These are phyloP conservation scores for Ganoderma resinaceum DNA, from an alignment of 1,284 basidiomycete species.

Conservation along the genomic window DNA sequence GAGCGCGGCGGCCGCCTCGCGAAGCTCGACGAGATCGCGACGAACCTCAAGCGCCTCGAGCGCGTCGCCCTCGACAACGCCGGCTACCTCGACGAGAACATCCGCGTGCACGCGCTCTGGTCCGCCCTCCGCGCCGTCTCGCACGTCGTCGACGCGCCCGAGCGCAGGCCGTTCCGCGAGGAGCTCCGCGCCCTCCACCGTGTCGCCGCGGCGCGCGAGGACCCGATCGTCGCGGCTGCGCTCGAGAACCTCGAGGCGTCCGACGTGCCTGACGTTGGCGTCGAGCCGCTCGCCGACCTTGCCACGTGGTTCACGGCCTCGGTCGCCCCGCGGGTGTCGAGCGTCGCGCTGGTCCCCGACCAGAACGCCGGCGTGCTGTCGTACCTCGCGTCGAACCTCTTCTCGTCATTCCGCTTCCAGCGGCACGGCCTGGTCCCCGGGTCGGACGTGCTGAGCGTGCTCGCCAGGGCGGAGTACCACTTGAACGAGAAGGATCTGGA, in stretches of 20 bases:
- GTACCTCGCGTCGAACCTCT: slow-evolving; percentile 82
- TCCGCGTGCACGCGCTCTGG: slow-evolving; percentile 86
- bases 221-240: slow-evolving; percentile 70
- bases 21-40: slow-evolving; percentile 93
- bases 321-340: slow-evolving; percentile 86
- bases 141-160: slow-evolving; percentile 61
- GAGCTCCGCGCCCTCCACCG: slow-evolving; percentile 87
- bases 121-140: slow-evolving; percentile 71
- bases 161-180: slow-evolving; percentile 85
- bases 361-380: slow-evolving; percentile 88
- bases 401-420: slow-evolving; percentile 84
- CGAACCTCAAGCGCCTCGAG: slow-evolving; percentile 91
- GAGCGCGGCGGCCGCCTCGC: slow-evolving; percentile 96
- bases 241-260: slow-evolving; percentile 79
- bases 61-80: slow-evolving; percentile 93
- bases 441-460: slow-evolving; percentile 84
- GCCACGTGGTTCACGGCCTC: slow-evolving; percentile 89
- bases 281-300: slow-evolving; percentile 91
- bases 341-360: slow-evolving; percentile 92
- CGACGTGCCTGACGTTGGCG: slow-evolving; percentile 83
- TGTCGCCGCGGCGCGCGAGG: slow-evolving; percentile 74
- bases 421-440: slow-evolving; percentile 80
- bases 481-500: slow-evolving; percentile 95
- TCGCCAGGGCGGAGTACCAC: slow-evolving; percentile 91
- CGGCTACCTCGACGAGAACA: slow-evolving; percentile 87